Conservation (phyloP, 2,329 filamentous ascomycete species). For the Penicillium occitanis region DNA sequence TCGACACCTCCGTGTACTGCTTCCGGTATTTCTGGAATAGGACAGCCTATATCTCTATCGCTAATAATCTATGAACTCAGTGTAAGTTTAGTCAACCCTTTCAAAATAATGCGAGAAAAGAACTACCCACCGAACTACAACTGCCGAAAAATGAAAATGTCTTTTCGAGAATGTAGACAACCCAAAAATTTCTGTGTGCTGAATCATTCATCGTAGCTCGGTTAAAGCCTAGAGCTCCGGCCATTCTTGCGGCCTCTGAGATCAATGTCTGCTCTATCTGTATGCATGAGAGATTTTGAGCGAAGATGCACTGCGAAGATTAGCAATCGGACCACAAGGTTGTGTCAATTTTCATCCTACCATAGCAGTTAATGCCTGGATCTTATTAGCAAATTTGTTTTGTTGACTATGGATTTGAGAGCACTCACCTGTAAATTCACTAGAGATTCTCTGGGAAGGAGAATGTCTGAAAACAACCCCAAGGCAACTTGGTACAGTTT, state of each 20-base stretch:
- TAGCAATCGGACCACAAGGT: not conserved
- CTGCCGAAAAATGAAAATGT: slow-evolving; percentile 28
- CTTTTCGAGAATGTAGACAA: slow-evolving; percentile 44
- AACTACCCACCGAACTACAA: slow-evolving; percentile 33
- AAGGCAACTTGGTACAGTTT: slow-evolving; percentile 42
- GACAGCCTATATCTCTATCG: slow-evolving; percentile 42
- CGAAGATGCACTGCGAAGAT: slow-evolving; percentile 36
- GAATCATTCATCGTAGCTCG: slow-evolving; percentile 24
- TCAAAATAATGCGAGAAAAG: not conserved
- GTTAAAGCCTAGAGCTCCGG: slow-evolving; percentile 33
- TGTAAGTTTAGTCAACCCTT: not conserved
- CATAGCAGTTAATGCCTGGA: slow-evolving; percentile 20
- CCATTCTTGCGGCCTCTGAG: slow-evolving; percentile 39
- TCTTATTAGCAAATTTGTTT: not conserved
- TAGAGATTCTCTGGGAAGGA: slow-evolving; percentile 27
- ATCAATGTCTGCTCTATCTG: slow-evolving; percentile 36
- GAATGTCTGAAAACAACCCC: slow-evolving; percentile 36
- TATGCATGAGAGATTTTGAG: slow-evolving; percentile 36
- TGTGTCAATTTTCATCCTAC: slow-evolving; percentile 18
- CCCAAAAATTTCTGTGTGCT: slow-evolving; percentile 40
- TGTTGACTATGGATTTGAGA: not conserved
- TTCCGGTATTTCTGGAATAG: slow-evolving; percentile 36
- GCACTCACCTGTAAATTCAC: slow-evolving; percentile 19
- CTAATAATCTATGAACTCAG: slow-evolving; percentile 31
- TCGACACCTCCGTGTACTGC: slow-evolving; percentile 35